phyloP scores from a whole-genome alignment of 208 protist species.

The Crithidia expoeki region DNA sequence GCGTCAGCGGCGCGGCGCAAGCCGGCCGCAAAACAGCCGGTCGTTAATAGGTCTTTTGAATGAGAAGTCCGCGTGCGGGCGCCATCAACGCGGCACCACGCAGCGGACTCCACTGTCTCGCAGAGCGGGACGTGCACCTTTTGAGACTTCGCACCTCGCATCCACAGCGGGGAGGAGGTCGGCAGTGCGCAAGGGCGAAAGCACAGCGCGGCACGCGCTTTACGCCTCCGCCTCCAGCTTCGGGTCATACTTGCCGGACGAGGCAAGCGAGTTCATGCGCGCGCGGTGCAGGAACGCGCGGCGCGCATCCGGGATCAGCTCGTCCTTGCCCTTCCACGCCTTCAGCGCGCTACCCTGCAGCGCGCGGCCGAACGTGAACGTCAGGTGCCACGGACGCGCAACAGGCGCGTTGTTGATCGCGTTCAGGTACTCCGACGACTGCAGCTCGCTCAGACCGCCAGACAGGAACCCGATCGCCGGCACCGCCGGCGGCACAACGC shows the following conservation, averaged over 20 bases:
- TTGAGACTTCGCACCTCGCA: not conserved
- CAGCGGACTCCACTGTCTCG: not conserved
- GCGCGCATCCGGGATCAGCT: conserved; percentile 76
- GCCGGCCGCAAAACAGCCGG: not conserved
- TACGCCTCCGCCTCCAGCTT: conserved; percentile 60
- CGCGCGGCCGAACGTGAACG: conserved; percentile 96
- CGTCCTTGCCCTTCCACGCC: conserved; percentile 92
- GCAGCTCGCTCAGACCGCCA: conserved; percentile 95
- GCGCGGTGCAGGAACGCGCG: conserved; percentile 74
- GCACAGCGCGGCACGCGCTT: not conserved
- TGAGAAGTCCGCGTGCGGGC: not conserved
- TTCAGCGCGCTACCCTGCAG: conserved; percentile 92
- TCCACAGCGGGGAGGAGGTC: not conserved
- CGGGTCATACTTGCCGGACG: conserved; percentile 58
- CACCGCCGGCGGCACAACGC: conserved; percentile 95
- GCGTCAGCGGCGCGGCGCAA: not conserved
- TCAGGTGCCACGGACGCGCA: conserved; percentile 88
- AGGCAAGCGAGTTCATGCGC: conserved; percentile 73
- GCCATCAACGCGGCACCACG: not conserved
- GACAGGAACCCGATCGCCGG: conserved; percentile 96
- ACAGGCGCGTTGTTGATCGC: conserved; percentile 89
- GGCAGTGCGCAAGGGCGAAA: not conserved
- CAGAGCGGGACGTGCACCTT: not conserved
- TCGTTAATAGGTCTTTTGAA: conserved; percentile 2
- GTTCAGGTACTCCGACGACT: conserved; percentile 96